Evolutionary conservation across 768 basidiomycete species (phyloP), one percentile per base, ranked within the genome.

Genomic region (Boletellus ananiceps): DNA sequence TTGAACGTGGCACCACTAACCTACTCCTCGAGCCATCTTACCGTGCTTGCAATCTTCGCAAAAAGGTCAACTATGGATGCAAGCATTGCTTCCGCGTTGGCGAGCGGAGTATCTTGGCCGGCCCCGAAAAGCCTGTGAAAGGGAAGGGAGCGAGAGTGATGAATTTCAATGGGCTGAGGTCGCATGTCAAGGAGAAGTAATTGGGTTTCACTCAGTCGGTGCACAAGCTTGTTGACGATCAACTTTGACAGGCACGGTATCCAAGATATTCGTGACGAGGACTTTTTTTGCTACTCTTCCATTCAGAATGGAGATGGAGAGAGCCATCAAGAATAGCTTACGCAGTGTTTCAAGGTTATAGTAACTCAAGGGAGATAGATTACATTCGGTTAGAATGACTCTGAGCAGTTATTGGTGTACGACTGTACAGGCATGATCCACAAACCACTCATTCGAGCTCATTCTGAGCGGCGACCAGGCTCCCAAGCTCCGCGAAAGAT

Each of bases 161-260:
- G 62, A 62, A 55, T 3, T 82, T 83, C 56, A 66, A 84, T 51
- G 84, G 79, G 3, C 55, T 87, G 44, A 68, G 78, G 35, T 84
- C 82, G 19, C 86, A 88, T 54, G 57, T 79, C 50, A 83, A 82
- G 57, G 73, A 67, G 54, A 84, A 79, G 85, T 86, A 53, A 55
- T 79, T 62, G 19, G 33, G 27, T 36, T 9, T 37, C 12, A 11
- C 29, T 35, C 18, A 27, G 21, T 50, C 19, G 35, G 13, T 1
- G 6, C 14, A 8, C 40, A 11, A 19, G 12, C 15, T 21, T 6
- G 44, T 43, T 64, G 47, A 56, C 46, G 29, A 23, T 36, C 11
- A 14, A 40, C 36, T 47, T 40, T 47, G 31, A 29, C 47, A 85
- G 84, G 56, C 84, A 84, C 65, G 64, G 66, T 12, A 67, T 80